Percentiles rank a stretch among this genome's conserved stretches.
Conservation (phyloP, 768 basidiomycete species). For the Auricularia auricula-judae region DNA sequence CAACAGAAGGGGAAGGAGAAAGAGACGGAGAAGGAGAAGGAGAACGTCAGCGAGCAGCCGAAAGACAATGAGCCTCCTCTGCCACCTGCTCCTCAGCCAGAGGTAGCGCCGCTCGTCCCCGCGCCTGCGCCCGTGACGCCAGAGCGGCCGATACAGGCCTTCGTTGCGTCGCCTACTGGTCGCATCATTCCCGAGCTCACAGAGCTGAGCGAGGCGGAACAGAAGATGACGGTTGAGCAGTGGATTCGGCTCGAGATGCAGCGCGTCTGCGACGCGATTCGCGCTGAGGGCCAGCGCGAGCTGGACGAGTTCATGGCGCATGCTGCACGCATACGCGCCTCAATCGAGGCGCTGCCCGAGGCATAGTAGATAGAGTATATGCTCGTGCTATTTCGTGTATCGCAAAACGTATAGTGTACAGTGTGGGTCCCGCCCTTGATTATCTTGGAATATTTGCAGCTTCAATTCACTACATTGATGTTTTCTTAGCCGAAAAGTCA, state of each 20-base stretch:
- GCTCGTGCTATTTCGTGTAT: too few species aligned
- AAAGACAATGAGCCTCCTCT: not conserved
- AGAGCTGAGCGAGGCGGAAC: conserved; percentile 50
- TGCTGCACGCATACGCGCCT: conserved; percentile 24
- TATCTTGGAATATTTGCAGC: too few species aligned
- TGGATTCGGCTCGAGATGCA: conserved; percentile 72
- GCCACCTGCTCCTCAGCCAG: conserved; percentile 4
- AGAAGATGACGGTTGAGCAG: conserved; percentile 72
- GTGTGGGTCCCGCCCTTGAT: too few species aligned
- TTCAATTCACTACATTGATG: too few species aligned
- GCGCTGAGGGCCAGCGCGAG: conserved; percentile 38
- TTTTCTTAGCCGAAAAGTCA: too few species aligned
- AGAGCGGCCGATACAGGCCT: conserved; percentile 4
- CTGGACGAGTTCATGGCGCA: conserved; percentile 37
- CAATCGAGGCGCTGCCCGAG: conserved; percentile 20
- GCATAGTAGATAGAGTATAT: not conserved
- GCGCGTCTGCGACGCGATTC: conserved; percentile 50
- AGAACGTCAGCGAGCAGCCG: conserved; percentile 3
- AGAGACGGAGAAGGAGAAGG: not conserved
- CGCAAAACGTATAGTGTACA: too few species aligned
- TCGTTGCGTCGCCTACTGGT: not conserved
- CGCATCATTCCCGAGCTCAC: conserved; percentile 11
- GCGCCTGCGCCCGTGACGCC: not conserved
- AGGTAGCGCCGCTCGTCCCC: not conserved
- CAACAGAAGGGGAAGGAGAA: conserved; percentile 2